Evolutionary conservation across 1,284 basidiomycete genomes (phyloP).

Genomic region (Trichosporon asahii): DNA sequence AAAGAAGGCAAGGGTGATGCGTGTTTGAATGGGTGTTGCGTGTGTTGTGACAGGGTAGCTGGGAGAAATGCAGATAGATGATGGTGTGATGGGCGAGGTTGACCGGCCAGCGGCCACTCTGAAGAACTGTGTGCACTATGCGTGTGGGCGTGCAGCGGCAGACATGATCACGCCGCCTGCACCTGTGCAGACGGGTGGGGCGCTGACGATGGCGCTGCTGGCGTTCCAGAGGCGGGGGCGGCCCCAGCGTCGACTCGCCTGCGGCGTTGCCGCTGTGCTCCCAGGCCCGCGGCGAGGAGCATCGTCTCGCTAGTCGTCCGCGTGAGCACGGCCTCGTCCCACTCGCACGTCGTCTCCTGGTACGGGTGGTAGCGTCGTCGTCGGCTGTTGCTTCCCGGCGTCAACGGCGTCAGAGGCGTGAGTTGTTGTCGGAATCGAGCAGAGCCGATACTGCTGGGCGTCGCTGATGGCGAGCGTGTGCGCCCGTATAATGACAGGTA

Average conservation of each 20-base stretch:
- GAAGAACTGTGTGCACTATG: background rate
- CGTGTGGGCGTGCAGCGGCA: background rate
- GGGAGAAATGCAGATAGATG: background rate
- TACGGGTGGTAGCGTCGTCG: slow-evolving; percentile 3
- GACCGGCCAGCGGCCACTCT: background rate
- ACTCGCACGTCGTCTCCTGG: background rate
- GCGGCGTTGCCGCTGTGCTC: slow-evolving; percentile 17
- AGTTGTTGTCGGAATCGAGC: slow-evolving; percentile 11
- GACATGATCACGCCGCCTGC: background rate
- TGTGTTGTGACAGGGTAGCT: background rate
- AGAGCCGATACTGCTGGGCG: slow-evolving; percentile 11
- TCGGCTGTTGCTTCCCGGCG: slow-evolving; percentile 13
- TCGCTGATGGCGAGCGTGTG: background rate
- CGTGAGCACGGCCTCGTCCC: slow-evolving; percentile 12
- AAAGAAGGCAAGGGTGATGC: background rate
- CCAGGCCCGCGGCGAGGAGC: slow-evolving; percentile 23
- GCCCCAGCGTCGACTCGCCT: background rate
- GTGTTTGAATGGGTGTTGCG: background rate
- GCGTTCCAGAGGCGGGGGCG: background rate
- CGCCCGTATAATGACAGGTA: slow-evolving; percentile 21
- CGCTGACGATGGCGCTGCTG: background rate
- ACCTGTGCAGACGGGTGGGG: background rate
- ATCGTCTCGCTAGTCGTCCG: slow-evolving; percentile 24
- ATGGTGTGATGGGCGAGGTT: background rate
- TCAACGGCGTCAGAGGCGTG: slow-evolving; percentile 16